Percentiles rank a stretch among this genome's conserved stretches.
These are phyloP conservation scores for Suhomyces bribrorum DNA, from an alignment of 1,139 yeast genomes.

Conservation along the genomic window DNA sequence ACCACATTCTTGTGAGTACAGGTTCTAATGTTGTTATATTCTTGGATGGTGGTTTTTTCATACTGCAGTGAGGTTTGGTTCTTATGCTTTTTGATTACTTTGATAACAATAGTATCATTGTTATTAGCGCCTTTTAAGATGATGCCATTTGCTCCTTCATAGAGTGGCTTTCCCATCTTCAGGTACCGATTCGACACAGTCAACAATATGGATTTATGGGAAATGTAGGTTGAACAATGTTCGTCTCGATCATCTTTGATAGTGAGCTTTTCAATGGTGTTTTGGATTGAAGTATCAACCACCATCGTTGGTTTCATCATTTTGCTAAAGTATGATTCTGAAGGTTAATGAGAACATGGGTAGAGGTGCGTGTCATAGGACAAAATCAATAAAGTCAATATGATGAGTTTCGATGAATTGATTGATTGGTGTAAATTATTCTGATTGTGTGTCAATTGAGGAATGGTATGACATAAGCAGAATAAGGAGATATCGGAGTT, in stretches of 20 bases:
- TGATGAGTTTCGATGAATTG: background rate
- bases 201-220: constrained; percentile 1
- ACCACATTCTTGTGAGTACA: constrained; percentile 35
- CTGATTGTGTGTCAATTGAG: background rate
- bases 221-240: constrained; percentile 1
- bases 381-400: background rate
- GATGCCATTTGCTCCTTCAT: constrained; percentile 49
- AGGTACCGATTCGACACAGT: constrained; percentile 17
- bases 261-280: background rate
- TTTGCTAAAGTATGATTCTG: background rate
- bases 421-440: no score
- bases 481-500: background rate
- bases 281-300: background rate
- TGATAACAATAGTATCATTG: constrained; percentile 27
- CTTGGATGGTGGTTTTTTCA: constrained; percentile 27
- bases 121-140: constrained; percentile 34
- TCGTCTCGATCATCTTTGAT: background rate
- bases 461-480: background rate
- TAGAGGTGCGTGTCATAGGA: background rate
- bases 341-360: background rate
- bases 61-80: constrained; percentile 18
- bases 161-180: constrained; percentile 29
- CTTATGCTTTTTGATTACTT: constrained; percentile 30
- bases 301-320: background rate
- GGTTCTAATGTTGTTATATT: constrained; percentile 29